Evolutionary conservation across 495 filamentous ascomycete species (phyloP).

Genomic region (Trichoderma orchidacearum): DNA sequence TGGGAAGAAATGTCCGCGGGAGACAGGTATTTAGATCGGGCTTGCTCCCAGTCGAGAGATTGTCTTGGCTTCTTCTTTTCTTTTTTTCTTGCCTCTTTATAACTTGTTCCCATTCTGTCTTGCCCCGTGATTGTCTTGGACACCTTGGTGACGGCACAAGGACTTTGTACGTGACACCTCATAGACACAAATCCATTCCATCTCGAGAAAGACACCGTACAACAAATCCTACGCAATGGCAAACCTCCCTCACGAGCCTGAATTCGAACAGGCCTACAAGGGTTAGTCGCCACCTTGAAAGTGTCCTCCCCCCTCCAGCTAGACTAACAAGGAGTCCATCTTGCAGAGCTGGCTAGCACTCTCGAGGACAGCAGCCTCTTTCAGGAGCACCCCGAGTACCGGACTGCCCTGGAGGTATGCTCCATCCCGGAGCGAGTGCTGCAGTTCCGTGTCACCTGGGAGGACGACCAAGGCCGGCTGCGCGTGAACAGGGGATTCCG

Average conservation of each 20-base stretch:
- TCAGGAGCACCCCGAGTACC: slow-evolving; percentile 85
- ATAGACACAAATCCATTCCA: not conserved
- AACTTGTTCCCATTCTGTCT: not conserved
- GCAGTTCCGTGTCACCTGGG: slow-evolving; percentile 96
- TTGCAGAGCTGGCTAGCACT: slow-evolving; percentile 76
- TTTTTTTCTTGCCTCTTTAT: not conserved
- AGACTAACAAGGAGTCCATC: slow-evolving; percentile 3
- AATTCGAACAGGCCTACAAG: slow-evolving; percentile 98
- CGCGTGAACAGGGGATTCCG: slow-evolving; percentile 95
- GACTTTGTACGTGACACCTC: too few relatives aligned
- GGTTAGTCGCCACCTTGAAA: slow-evolving; percentile 36
- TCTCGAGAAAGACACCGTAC: not conserved
- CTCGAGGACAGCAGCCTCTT: slow-evolving; percentile 92
- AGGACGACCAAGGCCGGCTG: slow-evolving; percentile 76
- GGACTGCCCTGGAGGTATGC: slow-evolving; percentile 74
- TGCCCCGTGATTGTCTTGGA: too few relatives aligned
- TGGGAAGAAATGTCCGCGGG: not conserved
- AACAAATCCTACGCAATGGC: slow-evolving; percentile 44
- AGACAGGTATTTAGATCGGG: not conserved
- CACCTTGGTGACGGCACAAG: too few relatives aligned
- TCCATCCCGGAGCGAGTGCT: slow-evolving; percentile 91
- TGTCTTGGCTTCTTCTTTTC: not conserved
- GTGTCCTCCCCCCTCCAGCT: not conserved
- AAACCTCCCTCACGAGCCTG: slow-evolving; percentile 76
- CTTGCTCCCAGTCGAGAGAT: not conserved